Percentiles rank a stretch among this genome's conserved stretches.
Evolutionary conservation across 2,329 filamentous ascomycete species (phyloP).

Genomic region (Plenodomus biglobosus): DNA sequence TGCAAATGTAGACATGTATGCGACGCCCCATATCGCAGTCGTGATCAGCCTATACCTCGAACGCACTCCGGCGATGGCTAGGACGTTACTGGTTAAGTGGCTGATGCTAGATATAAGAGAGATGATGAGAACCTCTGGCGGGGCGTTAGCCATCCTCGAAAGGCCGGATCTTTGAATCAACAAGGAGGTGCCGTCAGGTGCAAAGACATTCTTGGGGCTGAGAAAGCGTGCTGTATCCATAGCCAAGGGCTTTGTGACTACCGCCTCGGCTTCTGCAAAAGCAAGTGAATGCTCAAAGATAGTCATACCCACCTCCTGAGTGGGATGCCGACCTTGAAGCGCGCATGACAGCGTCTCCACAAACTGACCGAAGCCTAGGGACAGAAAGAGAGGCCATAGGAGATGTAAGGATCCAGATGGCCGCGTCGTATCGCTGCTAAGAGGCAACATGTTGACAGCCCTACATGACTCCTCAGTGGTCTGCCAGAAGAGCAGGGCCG

Average conservation of each 20-base stretch:
- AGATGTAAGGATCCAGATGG: conserved; percentile 76
- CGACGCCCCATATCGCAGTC: conserved; percentile 85
- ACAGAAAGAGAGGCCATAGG: conserved; percentile 74
- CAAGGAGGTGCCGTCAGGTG: conserved; percentile 50
- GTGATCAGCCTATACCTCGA: conserved; percentile 78
- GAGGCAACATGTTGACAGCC: conserved; percentile 68
- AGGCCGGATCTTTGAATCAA: conserved; percentile 60
- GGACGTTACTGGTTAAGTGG: conserved; percentile 78
- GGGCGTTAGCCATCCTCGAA: conserved; percentile 78
- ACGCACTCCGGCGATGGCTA: conserved; percentile 80
- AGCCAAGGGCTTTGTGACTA: conserved; percentile 77
- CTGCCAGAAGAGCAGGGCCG: conserved; percentile 70
- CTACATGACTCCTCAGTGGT: conserved; percentile 74
- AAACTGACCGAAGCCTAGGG: conserved; percentile 74
- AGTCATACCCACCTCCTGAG: conserved; percentile 91
- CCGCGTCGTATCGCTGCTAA: conserved; percentile 54
- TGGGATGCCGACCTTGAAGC: conserved; percentile 76
- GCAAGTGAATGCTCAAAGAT: conserved; percentile 94
- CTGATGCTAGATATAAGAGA: conserved; percentile 87
- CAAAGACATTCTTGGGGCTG: conserved; percentile 40
- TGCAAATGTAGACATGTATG: conserved; percentile 83
- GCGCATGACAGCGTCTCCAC: conserved; percentile 86
- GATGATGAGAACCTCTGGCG: conserved; percentile 84
- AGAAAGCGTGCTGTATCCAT: conserved; percentile 63
- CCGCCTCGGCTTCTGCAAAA: conserved; percentile 91